These are phyloP conservation scores for Sclerotinia nivalis DNA, from an alignment of 2,329 filamentous ascomycete genomes.

Conservation along the genomic window DNA sequence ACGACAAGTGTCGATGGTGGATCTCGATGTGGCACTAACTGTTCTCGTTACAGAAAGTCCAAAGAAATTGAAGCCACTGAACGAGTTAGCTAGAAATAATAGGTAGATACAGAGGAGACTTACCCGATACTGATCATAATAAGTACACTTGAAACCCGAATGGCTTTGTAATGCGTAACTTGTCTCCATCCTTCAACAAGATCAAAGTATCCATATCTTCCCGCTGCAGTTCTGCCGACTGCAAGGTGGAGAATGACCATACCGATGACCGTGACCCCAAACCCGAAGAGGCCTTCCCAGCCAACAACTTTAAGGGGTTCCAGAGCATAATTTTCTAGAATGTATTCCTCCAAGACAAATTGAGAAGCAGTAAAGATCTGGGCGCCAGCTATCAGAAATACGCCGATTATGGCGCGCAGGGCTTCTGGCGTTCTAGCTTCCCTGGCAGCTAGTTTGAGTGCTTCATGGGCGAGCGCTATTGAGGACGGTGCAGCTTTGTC, in stretches of 20 bases:
- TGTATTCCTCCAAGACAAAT: conserved; percentile 93
- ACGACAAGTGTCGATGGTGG: conserved; percentile 95
- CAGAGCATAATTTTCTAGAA: conserved; percentile 76
- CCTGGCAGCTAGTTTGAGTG: conserved; percentile 45
- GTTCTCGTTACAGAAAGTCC: conserved; percentile 87
- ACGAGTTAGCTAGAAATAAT: conserved; percentile 23
- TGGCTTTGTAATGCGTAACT: conserved; percentile 68
- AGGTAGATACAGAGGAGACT: conserved; percentile 40
- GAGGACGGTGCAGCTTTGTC: conserved; percentile 44
- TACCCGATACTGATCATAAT: conserved; percentile 99
- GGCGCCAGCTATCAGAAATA: conserved; percentile 86
- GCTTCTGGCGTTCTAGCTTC: conserved; percentile 55
- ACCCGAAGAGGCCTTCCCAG: conserved; percentile 94
- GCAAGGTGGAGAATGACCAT: conserved; percentile 80
- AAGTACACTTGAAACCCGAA: conserved; percentile 75
- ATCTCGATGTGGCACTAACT: conserved; percentile 89
- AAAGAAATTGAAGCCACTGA: conserved; percentile 96
- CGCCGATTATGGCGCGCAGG: conserved; percentile 73
- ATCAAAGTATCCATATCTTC: conserved; percentile 84
- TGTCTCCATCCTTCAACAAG: conserved; percentile 81
- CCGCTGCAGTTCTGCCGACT: conserved; percentile 72
- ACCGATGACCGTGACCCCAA: conserved; percentile 71
- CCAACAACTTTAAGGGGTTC: conserved; percentile 84
- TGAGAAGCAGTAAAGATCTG: conserved; percentile 97
- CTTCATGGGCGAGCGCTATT: conserved; percentile 44